Conservation (phyloP, 805 yeast species). For the Ogataea naganishii region DNA sequence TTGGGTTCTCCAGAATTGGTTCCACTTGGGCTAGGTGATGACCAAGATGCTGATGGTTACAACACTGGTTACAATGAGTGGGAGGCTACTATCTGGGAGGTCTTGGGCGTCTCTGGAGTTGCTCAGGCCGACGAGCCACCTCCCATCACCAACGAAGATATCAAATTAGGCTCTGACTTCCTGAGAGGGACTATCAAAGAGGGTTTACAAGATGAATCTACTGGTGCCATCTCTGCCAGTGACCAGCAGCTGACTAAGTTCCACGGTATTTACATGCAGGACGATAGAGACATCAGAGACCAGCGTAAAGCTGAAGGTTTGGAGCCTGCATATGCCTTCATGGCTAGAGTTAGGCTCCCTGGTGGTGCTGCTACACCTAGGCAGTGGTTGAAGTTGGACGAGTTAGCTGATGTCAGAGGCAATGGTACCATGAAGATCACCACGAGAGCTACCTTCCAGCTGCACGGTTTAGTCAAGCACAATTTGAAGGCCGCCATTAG, state of each 20-base stretch:
- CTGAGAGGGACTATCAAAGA: conserved; percentile 90
- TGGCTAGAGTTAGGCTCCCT: conserved; percentile 93
- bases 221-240: conserved; percentile 85
- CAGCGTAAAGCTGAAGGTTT: conserved; percentile 85
- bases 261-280: conserved; percentile 98
- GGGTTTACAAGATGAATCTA: conserved; percentile 70
- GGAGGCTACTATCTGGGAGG: conserved; percentile 81
- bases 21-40: conserved; percentile 87
- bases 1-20: conserved; percentile 69
- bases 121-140: conserved; percentile 85
- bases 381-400: conserved; percentile 85
- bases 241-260: conserved; percentile 94
- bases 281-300: conserved; percentile 93
- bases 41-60: conserved; percentile 94
- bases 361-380: conserved; percentile 84
- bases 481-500: conserved; percentile 84
- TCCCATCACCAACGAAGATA: conserved; percentile 90
- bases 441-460: conserved; percentile 94
- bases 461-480: conserved; percentile 90
- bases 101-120: conserved; percentile 76
- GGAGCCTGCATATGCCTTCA: conserved; percentile 94
- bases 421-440: conserved; percentile 92
- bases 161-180: conserved; percentile 79
- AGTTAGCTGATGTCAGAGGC: conserved; percentile 73
- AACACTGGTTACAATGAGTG: conserved; percentile 85